Base-by-base conservation (phyloP, 257 asterid genomes). In the Plantago major region DNA sequence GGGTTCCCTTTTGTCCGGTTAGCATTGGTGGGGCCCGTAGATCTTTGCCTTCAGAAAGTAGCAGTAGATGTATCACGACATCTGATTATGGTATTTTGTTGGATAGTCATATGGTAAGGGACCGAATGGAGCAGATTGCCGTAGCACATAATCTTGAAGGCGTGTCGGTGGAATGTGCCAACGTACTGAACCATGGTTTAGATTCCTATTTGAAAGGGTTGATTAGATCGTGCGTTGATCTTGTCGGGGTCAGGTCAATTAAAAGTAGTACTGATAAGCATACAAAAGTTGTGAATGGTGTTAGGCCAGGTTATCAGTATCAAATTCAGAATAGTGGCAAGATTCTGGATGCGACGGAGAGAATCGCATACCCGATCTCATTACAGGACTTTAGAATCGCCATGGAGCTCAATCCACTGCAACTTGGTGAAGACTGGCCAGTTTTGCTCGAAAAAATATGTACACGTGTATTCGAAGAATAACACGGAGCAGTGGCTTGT, bases 371-470 rank as follows among this genome's bases (percentile, higher is more conserved):
- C 67, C 78, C 84, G 3, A 82, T 92, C 53, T 80, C 96, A 10
- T 74, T 93, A 71, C 90, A 82, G 75, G 99, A 93, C 79, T 93
- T 93, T 67, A 81, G 87, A 73, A 84, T 83, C 56, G 89, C 97
- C 53, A 87, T 89, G 99, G 99, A 89, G 85, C 80, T 89, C 74
- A 85, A 85, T 69, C 95, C 95, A 40, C 79, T 62, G 62, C 93
- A 85, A 70, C 97, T 93, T 11, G 99, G 97, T n/a, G 97, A 81
- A 76, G 95, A 89, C 72, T 93, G 99, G 99, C 97, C 99, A 1
- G 68, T 83, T 84, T 76, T 89, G 68, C 85, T 93, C 53, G 99
- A 93, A 78, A 87, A 76, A 78, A 84, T 92, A 74, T 84, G 97
- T 76, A 77, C 86, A 55, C 81, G 51, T 26, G 71, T 93, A 62